A percentile compares a stretch with the other conserved stretches of the same genome.
phyloP scores from a whole-genome alignment of 345 rosid species.

The Conringia planisiliqua region DNA sequence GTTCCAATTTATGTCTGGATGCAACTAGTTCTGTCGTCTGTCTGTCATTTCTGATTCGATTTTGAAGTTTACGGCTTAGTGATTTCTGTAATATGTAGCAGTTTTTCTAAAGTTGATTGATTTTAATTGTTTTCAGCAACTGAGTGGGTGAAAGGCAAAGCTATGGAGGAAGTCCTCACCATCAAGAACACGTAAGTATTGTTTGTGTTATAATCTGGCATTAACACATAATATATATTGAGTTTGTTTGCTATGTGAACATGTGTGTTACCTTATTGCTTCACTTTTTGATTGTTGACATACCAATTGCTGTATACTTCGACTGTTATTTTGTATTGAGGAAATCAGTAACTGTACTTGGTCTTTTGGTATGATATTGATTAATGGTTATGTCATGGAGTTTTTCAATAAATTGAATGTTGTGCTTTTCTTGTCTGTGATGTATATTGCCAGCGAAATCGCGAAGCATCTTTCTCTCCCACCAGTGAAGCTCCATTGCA shows the following conservation, averaged over 20 bases:
- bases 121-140: constrained; percentile 48
- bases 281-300: not conserved
- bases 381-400: not conserved
- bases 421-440: not conserved
- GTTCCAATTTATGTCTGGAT: not conserved
- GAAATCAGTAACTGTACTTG: not conserved
- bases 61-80: not conserved
- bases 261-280: not conserved
- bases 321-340: not conserved
- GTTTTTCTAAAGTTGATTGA: not conserved
- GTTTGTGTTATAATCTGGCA: not conserved
- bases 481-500: constrained; percentile 98
- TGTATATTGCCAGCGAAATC: constrained; percentile 53
- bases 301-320: not conserved
- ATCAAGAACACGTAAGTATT: constrained; percentile 88
- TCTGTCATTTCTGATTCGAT: not conserved
- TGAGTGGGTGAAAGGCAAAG: constrained; percentile 99
- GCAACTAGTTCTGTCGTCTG: not conserved
- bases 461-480: constrained; percentile 98
- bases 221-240: not conserved
- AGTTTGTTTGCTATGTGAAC: not conserved
- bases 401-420: not conserved
- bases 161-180: constrained; percentile 81
- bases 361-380: not conserved
- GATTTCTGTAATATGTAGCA: not conserved